Evolutionary conservation across 306 rosid genomes (phyloP).

Genomic region (Delonix regia): DNA sequence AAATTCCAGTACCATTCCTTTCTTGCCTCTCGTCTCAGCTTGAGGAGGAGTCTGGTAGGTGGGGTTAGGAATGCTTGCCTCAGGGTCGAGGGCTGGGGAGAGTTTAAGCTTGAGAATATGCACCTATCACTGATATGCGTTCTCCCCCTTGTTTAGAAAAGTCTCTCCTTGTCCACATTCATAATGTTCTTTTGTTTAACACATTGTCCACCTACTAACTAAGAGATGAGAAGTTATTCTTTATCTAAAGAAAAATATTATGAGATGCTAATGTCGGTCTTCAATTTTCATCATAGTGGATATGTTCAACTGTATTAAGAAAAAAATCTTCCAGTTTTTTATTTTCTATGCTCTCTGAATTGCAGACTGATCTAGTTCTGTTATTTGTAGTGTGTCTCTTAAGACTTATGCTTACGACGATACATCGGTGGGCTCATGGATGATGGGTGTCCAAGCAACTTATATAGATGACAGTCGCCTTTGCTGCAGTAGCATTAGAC

Average conservation of each 20-base stretch:
- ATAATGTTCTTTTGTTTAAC: no score
- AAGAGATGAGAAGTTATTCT: neutral
- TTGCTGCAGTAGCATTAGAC: constrained; percentile 84
- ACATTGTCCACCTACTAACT: no score
- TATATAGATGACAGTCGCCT: constrained; percentile 92
- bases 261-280: neutral
- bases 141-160: neutral
- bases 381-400: constrained; percentile 75
- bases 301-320: neutral
- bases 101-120: neutral
- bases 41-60: neutral
- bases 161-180: neutral
- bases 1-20: neutral
- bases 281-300: constrained; percentile 14
- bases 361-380: constrained; percentile 26
- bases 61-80: neutral
- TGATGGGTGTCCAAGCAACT: constrained; percentile 93
- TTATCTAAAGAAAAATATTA: neutral
- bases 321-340: neutral
- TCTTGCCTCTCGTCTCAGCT: neutral
- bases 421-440: constrained; percentile 93
- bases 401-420: constrained; percentile 92
- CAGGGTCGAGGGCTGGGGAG: neutral
- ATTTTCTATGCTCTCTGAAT: neutral
- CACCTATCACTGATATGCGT: neutral